These are phyloP conservation scores for Leccinum aurantiacum DNA, from an alignment of 768 basidiomycete species.

Conservation along the genomic window DNA sequence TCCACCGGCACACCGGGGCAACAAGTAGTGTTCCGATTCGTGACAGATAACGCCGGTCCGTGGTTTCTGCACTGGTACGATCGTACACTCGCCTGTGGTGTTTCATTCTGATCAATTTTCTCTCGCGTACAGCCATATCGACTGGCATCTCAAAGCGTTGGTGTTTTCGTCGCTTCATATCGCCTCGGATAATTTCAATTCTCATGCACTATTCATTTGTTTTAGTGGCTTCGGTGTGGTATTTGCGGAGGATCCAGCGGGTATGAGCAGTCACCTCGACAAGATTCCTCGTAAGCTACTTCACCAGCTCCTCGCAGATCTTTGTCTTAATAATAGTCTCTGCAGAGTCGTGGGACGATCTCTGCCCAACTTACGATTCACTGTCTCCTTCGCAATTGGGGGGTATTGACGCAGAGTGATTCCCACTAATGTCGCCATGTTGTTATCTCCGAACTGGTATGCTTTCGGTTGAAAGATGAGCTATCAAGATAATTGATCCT, in stretches of 20 bases:
- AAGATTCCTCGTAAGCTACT: constrained; percentile 15
- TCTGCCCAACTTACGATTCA: constrained; percentile 27
- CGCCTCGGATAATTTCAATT: neutral
- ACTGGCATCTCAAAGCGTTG: constrained; percentile 30
- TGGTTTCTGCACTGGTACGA: constrained; percentile 32
- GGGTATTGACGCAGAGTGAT: constrained; percentile 11
- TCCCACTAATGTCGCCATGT: too few relatives aligned
- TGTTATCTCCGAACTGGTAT: too few relatives aligned
- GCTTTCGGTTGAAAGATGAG: too few relatives aligned
- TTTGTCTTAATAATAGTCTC: neutral
- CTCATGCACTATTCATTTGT: neutral
- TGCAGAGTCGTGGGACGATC: constrained; percentile 26
- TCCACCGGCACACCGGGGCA: neutral
- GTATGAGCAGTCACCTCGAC: constrained; percentile 14
- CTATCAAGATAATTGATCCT: constrained; percentile 15
- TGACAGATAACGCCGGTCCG: neutral
- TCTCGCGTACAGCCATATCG: constrained; percentile 23
- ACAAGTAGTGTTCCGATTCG: neutral
- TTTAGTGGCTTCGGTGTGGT: constrained; percentile 29
- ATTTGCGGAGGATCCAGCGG: constrained; percentile 26
- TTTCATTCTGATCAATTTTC: too few relatives aligned
- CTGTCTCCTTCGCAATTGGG: constrained; percentile 22
- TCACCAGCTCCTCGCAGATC: neutral
- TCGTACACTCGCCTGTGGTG: neutral
- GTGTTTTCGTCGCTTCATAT: neutral